These are phyloP conservation scores for Tricholoma matsutake DNA, from an alignment of 768 basidiomycete species.

Conservation along the genomic window DNA sequence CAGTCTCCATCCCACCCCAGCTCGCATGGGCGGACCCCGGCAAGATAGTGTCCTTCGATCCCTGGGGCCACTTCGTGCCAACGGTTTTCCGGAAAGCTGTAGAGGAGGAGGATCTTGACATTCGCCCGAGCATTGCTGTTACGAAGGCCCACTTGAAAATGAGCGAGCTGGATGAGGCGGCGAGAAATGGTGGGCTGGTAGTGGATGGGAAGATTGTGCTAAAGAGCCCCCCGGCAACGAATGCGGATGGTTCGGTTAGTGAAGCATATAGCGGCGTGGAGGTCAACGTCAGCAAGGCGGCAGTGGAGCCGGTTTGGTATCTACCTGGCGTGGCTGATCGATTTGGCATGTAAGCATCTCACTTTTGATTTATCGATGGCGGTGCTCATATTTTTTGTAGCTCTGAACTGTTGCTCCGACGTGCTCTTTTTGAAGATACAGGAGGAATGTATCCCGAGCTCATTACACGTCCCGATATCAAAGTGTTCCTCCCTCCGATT, in stretches of 20 bases:
- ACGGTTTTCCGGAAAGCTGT: conserved; percentile 61
- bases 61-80: conserved; percentile 88
- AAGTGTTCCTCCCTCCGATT: conserved; percentile 94
- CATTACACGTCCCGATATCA: conserved; percentile 93
- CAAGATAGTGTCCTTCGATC: conserved; percentile 92
- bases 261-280: conserved; percentile 76
- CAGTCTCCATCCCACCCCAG: conserved; percentile 73
- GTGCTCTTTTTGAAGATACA: conserved; percentile 95
- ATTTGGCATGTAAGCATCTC: conserved; percentile 76
- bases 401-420: conserved; percentile 78
- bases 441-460: conserved; percentile 96
- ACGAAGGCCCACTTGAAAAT: conserved; percentile 95
- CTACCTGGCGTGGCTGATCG: conserved; percentile 90
- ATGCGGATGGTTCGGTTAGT: conserved; percentile 59
- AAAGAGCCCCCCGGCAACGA: conserved; percentile 58
- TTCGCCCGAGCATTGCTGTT: conserved; percentile 89
- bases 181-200: conserved; percentile 63
- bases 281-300: conserved; percentile 86
- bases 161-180: conserved; percentile 84
- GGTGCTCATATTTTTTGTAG: conserved; percentile 32
- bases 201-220: conserved; percentile 85
- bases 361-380: not conserved
- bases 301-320: conserved; percentile 96
- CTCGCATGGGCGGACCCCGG: conserved; percentile 69
- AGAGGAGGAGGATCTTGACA: conserved; percentile 69